Evolutionary conservation across 768 basidiomycete species (phyloP).

Genomic region (Pisolithus marmoratus): DNA sequence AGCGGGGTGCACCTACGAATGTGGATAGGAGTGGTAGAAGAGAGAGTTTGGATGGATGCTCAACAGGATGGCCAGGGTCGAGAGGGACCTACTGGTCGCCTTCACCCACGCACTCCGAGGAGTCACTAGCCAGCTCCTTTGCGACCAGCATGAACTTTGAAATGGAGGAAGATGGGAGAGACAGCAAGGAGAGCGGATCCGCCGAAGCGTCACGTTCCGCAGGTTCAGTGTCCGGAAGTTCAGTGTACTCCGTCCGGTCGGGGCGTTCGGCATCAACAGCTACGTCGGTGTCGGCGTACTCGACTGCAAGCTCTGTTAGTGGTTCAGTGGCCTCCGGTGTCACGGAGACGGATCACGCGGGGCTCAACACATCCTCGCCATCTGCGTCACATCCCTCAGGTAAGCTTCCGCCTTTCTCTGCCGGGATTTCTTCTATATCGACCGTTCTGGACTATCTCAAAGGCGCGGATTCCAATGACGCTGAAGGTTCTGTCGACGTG

Average conservation of each 20-base stretch:
- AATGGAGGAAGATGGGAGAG: not conserved
- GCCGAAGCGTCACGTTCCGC: slow-evolving; percentile 15
- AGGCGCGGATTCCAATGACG: slow-evolving; percentile 9
- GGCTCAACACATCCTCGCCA: not conserved
- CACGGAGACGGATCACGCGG: not conserved
- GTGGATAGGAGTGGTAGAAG: slow-evolving; percentile 7
- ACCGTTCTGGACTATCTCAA: slow-evolving; percentile 9
- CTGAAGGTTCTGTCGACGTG: slow-evolving; percentile 10
- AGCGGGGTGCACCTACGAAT: slow-evolving; percentile 1
- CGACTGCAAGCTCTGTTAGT: not conserved
- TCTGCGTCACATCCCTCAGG: slow-evolving; percentile 1
- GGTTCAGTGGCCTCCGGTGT: not conserved
- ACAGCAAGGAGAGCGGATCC: slow-evolving; percentile 5
- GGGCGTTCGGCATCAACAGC: slow-evolving; percentile 7
- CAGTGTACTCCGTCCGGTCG: slow-evolving; percentile 22
- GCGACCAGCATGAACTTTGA: not conserved
- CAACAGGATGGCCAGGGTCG: not conserved
- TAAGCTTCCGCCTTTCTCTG: slow-evolving; percentile 7
- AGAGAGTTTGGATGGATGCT: not conserved
- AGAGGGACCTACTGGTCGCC: not conserved
- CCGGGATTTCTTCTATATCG: slow-evolving; percentile 12
- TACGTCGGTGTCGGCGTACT: slow-evolving; percentile 10
- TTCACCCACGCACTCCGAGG: not conserved
- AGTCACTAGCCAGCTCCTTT: not conserved
- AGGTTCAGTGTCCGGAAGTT: slow-evolving; percentile 23